A percentile compares a stretch with the other conserved stretches of the same genome.
Conservation (phyloP, 257 asterid genomes). For the Gardenia jasminoides region DNA sequence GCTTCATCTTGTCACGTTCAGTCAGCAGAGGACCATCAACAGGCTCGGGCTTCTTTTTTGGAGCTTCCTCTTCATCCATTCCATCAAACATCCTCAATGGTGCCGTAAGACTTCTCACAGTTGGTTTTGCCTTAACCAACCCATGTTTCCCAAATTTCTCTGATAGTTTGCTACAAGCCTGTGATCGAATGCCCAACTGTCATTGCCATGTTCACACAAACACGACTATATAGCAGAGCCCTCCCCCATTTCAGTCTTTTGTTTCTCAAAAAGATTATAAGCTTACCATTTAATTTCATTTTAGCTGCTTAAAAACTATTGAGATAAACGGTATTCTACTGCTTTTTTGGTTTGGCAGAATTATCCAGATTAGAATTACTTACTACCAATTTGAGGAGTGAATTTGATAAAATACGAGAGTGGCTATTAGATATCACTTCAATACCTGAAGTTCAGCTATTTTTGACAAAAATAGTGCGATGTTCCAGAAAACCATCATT, state of each 20-base stretch:
- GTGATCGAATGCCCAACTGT: constrained; percentile 1
- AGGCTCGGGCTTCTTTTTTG: constrained; percentile 92
- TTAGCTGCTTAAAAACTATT: neutral
- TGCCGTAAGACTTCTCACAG: constrained; percentile 87
- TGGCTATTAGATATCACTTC: too few species aligned
- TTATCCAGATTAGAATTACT: neutral
- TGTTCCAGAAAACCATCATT: neutral
- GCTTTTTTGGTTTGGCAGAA: neutral
- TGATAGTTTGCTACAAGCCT: constrained; percentile 76
- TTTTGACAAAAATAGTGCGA: neutral
- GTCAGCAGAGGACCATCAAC: constrained; percentile 94
- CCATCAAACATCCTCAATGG: constrained; percentile 97
- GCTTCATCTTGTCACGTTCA: constrained; percentile 90
- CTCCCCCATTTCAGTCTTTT: neutral
- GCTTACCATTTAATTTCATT: neutral
- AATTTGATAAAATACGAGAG: too few species aligned
- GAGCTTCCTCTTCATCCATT: constrained; percentile 85
- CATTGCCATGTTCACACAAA: neutral
- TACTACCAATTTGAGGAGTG: too few species aligned
- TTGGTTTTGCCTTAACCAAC: constrained; percentile 72
- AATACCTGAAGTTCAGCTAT: too few species aligned
- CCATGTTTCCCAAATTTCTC: constrained; percentile 96
- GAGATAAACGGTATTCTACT: neutral
- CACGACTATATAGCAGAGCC: neutral
- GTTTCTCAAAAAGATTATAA: neutral